Evolutionary conservation across 257 asterid species (phyloP).

Genomic region (Cruciata laevipes): DNA sequence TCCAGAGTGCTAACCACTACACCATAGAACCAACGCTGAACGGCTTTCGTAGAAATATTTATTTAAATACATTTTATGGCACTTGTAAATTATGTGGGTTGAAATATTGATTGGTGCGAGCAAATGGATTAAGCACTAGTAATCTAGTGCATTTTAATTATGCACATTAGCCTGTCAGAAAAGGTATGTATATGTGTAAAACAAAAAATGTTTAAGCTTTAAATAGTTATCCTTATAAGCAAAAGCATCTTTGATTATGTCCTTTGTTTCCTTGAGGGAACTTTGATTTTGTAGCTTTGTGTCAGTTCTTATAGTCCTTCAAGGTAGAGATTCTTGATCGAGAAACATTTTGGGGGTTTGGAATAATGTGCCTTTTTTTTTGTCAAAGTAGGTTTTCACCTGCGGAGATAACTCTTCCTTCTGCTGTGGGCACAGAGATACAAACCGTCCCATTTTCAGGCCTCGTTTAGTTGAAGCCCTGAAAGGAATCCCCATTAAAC

Average conservation of each 20-base stretch:
- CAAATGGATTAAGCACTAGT: no score
- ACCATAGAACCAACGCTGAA: conserved; percentile 72
- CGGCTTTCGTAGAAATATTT: no score
- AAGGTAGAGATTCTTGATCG: not conserved
- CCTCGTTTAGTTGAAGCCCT: conserved; percentile 75
- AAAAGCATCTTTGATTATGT: not conserved
- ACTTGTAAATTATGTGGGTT: no score
- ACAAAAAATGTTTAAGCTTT: no score
- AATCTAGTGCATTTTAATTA: no score
- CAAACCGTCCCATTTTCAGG: conserved; percentile 60
- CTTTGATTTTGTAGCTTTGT: not conserved
- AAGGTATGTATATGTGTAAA: no score
- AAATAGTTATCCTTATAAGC: not conserved
- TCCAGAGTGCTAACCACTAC: conserved; percentile 99
- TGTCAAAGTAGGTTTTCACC: conserved; percentile 58
- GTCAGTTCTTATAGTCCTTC: not conserved
- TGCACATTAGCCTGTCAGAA: no score
- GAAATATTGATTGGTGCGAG: no score
- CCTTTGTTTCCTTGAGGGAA: not conserved
- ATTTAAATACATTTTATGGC: no score
- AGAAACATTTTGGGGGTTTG: not conserved
- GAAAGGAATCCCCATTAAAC: conserved; percentile 61
- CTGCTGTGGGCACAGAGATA: conserved; percentile 78
- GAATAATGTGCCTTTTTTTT: conserved; percentile 9
- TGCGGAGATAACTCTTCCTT: conserved; percentile 81